Base-by-base conservation (phyloP, 805 yeast species). In the Starmerella khaoyaiensis region DNA sequence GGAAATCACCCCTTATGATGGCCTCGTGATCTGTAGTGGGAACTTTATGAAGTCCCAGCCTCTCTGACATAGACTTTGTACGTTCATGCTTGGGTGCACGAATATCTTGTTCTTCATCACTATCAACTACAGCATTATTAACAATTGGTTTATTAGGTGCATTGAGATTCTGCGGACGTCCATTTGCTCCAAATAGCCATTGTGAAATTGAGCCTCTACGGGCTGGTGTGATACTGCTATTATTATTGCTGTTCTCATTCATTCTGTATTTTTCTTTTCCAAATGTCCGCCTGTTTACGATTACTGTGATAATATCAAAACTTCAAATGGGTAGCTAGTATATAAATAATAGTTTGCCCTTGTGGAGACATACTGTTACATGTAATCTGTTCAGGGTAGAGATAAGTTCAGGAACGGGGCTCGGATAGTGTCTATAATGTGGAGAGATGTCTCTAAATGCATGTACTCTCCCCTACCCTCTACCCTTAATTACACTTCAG, bases 1-100 rank as follows among this genome's bases (percentile, higher is more conserved):
- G 5, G 21, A 37, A 37, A 21, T 42, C 46, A 12, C 46, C 46
- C 2, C 46, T 35, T 9, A 42, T 10, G 15, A 42, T 36, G n/a
- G 46, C 39, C 24, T 42, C 46, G 17, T 42, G 40, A 32, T 42
- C 46, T 23, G 29, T 10, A 3, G 42, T 35, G 6, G 46, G 46
- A 1, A 42, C 35, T 25, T 39, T 39, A 19, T 33, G 34, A 11
- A 42, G 31, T 12, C 43, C 43, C 5, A 42, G 37, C 12, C 31
- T 17, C 28, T 39, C 40, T 17, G 30, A 29, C 28, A 42, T n/a
- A 7, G 46, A 42, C 7, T 27, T 14, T 3, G 19, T 24, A 10
- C 45, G 42, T n/a, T 29, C 25, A 22, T 32, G 39, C 4, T 26
- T 31, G 19, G n/a, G 15, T 18, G 4, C 3, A 3, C 14, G 4